phyloP scores from a whole-genome alignment of 1,284 basidiomycete genomes.

The Cryptococcus sp. region DNA sequence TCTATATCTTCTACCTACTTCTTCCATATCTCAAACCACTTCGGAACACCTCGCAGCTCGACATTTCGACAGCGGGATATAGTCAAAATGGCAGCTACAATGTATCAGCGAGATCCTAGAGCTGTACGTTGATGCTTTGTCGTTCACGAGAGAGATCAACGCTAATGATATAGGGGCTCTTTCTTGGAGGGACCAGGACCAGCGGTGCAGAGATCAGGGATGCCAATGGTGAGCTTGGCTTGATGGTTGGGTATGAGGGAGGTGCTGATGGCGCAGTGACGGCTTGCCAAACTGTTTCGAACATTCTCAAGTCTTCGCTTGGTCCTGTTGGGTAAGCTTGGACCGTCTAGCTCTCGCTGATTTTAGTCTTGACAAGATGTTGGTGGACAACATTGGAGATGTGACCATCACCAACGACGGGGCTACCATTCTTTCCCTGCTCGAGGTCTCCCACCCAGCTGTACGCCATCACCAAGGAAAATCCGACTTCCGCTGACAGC shows the following conservation, averaged over 20 bases:
- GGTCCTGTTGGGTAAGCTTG: slow-evolving; percentile 67
- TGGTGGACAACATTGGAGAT: slow-evolving; percentile 98
- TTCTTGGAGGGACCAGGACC: slow-evolving; percentile 88
- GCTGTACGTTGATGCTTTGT: slow-evolving; percentile 33
- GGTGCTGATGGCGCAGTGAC: slow-evolving; percentile 57
- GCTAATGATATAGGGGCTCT: slow-evolving; percentile 57
- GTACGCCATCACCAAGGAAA: slow-evolving; percentile 46
- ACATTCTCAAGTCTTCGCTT: slow-evolving; percentile 93
- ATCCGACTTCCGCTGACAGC: slow-evolving; percentile 5
- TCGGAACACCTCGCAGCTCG: background rate
- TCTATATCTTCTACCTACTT: background rate
- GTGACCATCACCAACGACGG: slow-evolving; percentile 99
- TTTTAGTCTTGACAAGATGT: slow-evolving; percentile 85
- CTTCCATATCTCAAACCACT: background rate
- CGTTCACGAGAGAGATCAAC: background rate
- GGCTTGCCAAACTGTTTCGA: slow-evolving; percentile 93
- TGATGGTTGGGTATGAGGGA: background rate
- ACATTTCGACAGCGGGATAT: no score
- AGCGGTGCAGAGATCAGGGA: slow-evolving; percentile 94
- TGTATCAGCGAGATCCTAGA: slow-evolving; percentile 48
- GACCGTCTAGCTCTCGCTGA: background rate
- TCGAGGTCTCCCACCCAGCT: slow-evolving; percentile 90
- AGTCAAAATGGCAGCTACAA: slow-evolving; percentile 41
- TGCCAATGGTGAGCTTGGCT: slow-evolving; percentile 86
- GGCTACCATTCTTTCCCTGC: slow-evolving; percentile 89